These are phyloP conservation scores for Adenanthera pavonina DNA, from an alignment of 306 rosid genomes.

Conservation along the genomic window DNA sequence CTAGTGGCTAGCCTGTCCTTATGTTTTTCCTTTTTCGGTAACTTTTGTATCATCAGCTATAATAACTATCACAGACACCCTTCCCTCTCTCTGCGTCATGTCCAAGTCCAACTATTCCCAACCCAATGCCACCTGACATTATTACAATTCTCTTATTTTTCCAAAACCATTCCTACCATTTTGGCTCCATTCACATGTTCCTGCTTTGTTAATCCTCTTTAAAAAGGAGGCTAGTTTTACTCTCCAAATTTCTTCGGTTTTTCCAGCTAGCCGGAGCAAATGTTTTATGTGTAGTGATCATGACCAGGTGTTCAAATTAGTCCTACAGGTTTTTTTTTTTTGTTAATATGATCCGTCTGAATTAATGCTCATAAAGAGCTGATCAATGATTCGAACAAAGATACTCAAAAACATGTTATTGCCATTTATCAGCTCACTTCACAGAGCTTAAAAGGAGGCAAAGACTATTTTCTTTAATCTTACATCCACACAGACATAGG, in stretches of 20 bases:
- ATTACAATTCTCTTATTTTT: conserved; percentile 26
- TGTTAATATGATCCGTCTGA: conserved; percentile 14
- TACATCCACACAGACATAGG: conserved; percentile 48
- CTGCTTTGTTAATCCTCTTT: not conserved
- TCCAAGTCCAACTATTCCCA: conserved; percentile 42
- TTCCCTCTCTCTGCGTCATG: conserved; percentile 39
- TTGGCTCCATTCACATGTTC: conserved; percentile 37
- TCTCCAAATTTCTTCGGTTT: conserved; percentile 23
- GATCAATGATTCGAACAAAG: conserved; percentile 32
- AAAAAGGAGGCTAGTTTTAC: not conserved
- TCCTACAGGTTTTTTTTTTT: not conserved
- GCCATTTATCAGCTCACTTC: conserved; percentile 49
- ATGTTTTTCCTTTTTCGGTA: conserved; percentile 51
- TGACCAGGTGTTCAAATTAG: conserved; percentile 23
- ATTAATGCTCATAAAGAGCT: conserved; percentile 11
- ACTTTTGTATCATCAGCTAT: conserved; percentile 46
- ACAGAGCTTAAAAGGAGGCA: conserved; percentile 45
- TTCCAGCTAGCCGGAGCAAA: not conserved
- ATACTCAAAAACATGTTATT: conserved; percentile 55
- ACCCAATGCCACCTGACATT: conserved; percentile 48
- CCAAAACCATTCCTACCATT: not conserved
- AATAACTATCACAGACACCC: conserved; percentile 47
- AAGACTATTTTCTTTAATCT: conserved; percentile 32
- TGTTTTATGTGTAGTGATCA: conserved; percentile 13
- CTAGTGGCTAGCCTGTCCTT: conserved; percentile 45